Percentiles rank a stretch among this genome's conserved stretches.
Conservation (phyloP, 2,329 filamentous ascomycete species). For the Colletotrichum lindemuthianum region DNA sequence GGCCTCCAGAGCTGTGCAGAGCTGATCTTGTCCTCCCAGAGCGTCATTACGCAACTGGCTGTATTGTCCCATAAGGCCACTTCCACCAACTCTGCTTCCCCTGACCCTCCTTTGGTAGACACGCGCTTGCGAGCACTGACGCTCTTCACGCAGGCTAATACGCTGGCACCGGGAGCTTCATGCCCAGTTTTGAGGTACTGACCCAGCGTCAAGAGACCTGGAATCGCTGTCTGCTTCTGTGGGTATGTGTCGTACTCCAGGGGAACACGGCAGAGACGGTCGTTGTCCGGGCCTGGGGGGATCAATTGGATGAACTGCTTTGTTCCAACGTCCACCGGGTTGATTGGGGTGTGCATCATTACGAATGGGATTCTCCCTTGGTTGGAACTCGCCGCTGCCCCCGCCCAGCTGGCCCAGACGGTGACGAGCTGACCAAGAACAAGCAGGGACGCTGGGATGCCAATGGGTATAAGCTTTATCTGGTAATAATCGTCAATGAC, state of each 20-base stretch:
- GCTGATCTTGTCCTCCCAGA: slow-evolving; percentile 62
- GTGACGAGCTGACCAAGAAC: slow-evolving; percentile 63
- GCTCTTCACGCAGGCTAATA: slow-evolving; percentile 68
- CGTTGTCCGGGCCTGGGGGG: slow-evolving; percentile 46
- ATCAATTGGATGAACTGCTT: slow-evolving; percentile 60
- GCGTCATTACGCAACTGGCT: slow-evolving; percentile 59
- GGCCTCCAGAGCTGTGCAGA: slow-evolving; percentile 57
- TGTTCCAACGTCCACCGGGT: slow-evolving; percentile 65
- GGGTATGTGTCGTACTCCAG: slow-evolving; percentile 48
- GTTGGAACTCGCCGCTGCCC: slow-evolving; percentile 52
- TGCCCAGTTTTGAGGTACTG: slow-evolving; percentile 64
- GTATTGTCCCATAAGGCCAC: slow-evolving; percentile 68
- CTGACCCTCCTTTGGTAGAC: slow-evolving; percentile 33
- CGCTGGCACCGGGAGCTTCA: slow-evolving; percentile 59
- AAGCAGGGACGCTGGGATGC: slow-evolving; percentile 44
- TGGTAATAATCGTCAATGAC: slow-evolving; percentile 37
- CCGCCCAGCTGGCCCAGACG: slow-evolving; percentile 66
- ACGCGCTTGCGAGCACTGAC: slow-evolving; percentile 63
- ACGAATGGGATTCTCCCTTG: slow-evolving; percentile 50
- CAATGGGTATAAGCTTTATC: slow-evolving; percentile 57
- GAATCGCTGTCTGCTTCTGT: slow-evolving; percentile 41
- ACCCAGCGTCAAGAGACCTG: slow-evolving; percentile 65
- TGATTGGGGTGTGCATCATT: slow-evolving; percentile 64
- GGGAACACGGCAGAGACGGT: slow-evolving; percentile 53
- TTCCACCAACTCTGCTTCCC: slow-evolving; percentile 52